These are phyloP conservation scores for Psilocybe sp. DNA, from an alignment of 768 basidiomycete species.

Conservation along the genomic window DNA sequence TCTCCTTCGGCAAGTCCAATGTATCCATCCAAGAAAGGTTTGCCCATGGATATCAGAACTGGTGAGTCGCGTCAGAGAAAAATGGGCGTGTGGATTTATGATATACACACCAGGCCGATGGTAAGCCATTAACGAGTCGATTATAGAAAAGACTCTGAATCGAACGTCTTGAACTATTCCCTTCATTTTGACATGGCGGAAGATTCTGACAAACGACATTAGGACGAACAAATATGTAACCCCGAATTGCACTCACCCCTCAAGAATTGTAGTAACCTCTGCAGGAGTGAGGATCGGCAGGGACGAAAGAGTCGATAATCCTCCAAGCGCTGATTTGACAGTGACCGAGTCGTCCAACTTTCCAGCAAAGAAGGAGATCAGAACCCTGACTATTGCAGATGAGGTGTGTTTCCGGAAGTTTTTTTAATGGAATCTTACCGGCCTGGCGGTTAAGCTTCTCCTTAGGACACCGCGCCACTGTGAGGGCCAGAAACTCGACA, in stretches of 20 bases:
- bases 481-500: conserved; percentile 75
- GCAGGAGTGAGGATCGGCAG: conserved; percentile 60
- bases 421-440: conserved; percentile 45
- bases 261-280: conserved; percentile 62
- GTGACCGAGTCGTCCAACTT: conserved; percentile 88
- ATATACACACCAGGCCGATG: conserved; percentile 59
- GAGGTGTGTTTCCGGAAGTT: conserved; percentile 3
- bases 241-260: conserved; percentile 41
- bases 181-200: conserved; percentile 78
- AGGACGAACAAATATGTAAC: not conserved
- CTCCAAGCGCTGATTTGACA: conserved; percentile 77
- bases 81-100: not conserved
- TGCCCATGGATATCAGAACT: conserved; percentile 73
- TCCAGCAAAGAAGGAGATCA: conserved; percentile 78
- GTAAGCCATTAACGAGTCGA: conserved; percentile 73
- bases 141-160: conserved; percentile 73
- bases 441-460: conserved; percentile 76
- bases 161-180: conserved; percentile 80
- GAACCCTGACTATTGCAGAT: conserved; percentile 62
- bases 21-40: conserved; percentile 74
- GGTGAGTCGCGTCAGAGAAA: conserved; percentile 3
- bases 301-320: conserved; percentile 63
- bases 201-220: conserved; percentile 48
- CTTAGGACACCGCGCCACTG: conserved; percentile 59
- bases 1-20: conserved; percentile 86